Evolutionary conservation across 768 basidiomycete species (phyloP).

Genomic region (Rhizopogon sp.): DNA sequence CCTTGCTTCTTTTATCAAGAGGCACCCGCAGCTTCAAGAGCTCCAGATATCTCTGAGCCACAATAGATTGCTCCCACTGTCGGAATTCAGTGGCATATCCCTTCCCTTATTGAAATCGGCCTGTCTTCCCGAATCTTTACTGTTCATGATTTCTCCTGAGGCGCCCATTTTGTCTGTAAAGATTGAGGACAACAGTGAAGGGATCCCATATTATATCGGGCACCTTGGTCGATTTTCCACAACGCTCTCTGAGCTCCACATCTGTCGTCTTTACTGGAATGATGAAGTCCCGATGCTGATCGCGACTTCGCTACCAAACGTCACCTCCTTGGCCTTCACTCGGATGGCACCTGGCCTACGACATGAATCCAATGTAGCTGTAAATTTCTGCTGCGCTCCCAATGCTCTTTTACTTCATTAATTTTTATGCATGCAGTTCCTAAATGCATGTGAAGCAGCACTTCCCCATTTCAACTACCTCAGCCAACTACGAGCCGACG

Average conservation of each 20-base stretch:
- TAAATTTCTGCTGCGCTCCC: background rate
- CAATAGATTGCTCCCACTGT: background rate
- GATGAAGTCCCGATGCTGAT: background rate
- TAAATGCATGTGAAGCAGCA: background rate
- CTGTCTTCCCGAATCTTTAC: background rate
- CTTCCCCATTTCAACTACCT: background rate
- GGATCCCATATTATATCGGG: background rate
- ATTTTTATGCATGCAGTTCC: background rate
- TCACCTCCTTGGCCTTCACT: background rate
- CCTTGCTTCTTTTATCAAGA: background rate
- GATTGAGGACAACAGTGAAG: constrained; percentile 1
- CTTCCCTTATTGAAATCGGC: background rate
- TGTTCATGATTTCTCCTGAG: constrained; percentile 1
- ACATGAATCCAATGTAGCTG: background rate
- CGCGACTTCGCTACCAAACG: background rate
- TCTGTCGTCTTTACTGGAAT: background rate
- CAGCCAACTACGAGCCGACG: background rate
- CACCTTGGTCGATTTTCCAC: background rate
- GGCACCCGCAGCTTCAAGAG: constrained; percentile 1
- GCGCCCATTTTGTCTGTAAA: constrained; percentile 1
- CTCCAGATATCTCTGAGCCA: constrained; percentile 1
- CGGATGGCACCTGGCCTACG: background rate
- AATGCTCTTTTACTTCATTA: too few relatives aligned
- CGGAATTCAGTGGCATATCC: constrained; percentile 1
- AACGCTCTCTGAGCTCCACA: background rate